Base-by-base conservation (phyloP, 257 asterid species). In the Nicotiana sylvestris region DNA sequence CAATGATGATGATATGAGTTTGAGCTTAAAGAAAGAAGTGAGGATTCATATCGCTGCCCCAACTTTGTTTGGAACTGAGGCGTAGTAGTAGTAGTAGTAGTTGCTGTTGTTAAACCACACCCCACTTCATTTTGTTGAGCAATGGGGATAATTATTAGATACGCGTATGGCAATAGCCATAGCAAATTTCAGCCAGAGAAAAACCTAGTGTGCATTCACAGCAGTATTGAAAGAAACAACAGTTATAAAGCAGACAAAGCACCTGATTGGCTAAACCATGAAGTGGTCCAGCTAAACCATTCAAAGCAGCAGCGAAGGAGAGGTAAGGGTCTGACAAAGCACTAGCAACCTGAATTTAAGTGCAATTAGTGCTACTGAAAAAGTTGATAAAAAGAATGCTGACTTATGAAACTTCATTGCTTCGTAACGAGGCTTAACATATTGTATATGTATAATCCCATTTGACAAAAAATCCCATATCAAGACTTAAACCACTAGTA, bases 201-300 rank as follows among this genome's bases (percentile, higher is more conserved):
- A 49, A 13, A 51, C 62, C 64, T 27, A 76, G 29, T 51, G 4
- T 76, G 80, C 62, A 49, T 15, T 51, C 80, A 51, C 29, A 51
- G 80, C 39, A 74, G 64, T 29, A 27, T 8, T 51, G 64, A 76
- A 57, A 27, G 64, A 76, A 76, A 76, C 29, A 27, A 27, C 25
- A 51, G 60, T n/a, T 15, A 7, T 49, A 29, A 68, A 76, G 74
- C 46, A 39, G 78, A 46, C 25, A 81, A 81, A 81, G 62, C 83
- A 96, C 99, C 99, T 96, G 99, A 91, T 96, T 96, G 66, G 98
- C 99, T 93, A 96, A 91, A 72, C 99, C 99, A 83, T 96, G 99
- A 84, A 96, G 97, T 76, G 99, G 99, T 80, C 99, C 99, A 15
- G 99, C 99, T 88, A 96, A 86, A 84, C 98, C 99, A 90, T 96